Conservation (phyloP, 2,329 filamentous ascomycete species). For the Ascochyta viciae-villosae region DNA sequence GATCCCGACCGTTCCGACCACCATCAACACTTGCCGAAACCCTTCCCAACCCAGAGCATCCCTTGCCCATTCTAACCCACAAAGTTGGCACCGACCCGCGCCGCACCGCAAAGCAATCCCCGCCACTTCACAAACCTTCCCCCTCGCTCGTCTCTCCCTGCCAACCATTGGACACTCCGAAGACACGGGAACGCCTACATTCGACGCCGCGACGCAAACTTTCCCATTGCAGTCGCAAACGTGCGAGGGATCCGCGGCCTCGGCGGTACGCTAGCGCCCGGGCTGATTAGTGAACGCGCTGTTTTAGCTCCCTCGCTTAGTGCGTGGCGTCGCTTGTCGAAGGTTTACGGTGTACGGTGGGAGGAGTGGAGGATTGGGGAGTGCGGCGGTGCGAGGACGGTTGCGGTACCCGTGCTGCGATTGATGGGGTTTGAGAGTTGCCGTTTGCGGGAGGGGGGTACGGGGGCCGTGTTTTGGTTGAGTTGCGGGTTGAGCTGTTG, state of each 20-base stretch:
- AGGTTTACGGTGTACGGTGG: no score
- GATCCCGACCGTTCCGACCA: neutral
- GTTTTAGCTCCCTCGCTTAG: neutral
- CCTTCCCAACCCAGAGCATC: no score
- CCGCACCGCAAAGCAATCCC: no score
- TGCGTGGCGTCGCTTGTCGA: no score
- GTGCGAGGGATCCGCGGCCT: no score
- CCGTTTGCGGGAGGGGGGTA: neutral
- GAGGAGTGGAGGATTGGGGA: no score
- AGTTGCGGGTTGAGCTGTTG: no score
- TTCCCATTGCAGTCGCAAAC: neutral
- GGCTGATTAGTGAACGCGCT: neutral
- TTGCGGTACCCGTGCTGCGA: slow-evolving; percentile 1
- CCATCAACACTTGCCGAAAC: neutral
- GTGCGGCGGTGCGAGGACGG: neutral
- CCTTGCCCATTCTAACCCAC: no score
- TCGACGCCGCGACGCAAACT: neutral
- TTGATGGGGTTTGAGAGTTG: neutral
- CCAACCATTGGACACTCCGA: neutral
- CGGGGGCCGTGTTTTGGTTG: neutral
- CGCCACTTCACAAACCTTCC: no score
- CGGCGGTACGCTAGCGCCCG: neutral
- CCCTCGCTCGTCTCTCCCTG: neutral
- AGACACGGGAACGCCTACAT: slow-evolving; percentile 14
- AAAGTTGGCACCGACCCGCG: no score